Percentiles rank a stretch among this genome's conserved stretches.
Conservation (phyloP, 306 rosid genomes). For the Dalbergia cultrata region DNA sequence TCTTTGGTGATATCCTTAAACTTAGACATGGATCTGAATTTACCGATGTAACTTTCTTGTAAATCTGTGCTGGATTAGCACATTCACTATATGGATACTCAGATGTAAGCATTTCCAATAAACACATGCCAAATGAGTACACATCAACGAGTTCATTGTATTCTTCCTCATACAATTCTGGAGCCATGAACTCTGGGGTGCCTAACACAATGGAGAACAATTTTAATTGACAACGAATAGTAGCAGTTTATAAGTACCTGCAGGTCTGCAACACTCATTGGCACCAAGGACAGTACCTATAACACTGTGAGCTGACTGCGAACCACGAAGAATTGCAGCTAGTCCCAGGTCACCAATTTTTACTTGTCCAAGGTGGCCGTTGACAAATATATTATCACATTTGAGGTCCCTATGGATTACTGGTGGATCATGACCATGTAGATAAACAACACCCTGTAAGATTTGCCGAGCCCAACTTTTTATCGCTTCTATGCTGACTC, state of each 20-base stretch:
- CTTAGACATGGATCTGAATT: constrained; percentile 34
- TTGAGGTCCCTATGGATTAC: constrained; percentile 93
- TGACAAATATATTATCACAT: constrained; percentile 91
- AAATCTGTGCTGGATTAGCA: constrained; percentile 89
- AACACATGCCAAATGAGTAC: constrained; percentile 97
- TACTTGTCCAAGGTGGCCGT: constrained; percentile 97
- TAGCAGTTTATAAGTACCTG: constrained; percentile 17
- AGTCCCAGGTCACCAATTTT: constrained; percentile 96
- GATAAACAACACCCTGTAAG: constrained; percentile 77
- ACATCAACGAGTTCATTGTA: constrained; percentile 96
- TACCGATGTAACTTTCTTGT: constrained; percentile 97
- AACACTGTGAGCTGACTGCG: constrained; percentile 88
- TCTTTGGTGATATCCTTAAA: not conserved
- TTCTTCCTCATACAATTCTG: constrained; percentile 90
- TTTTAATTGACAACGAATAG: not conserved
- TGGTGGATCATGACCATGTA: constrained; percentile 88
- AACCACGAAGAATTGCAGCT: constrained; percentile 82
- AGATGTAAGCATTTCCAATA: constrained; percentile 85
- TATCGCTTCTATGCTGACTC: constrained; percentile 70
- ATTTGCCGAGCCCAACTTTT: constrained; percentile 91
- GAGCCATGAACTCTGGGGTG: constrained; percentile 98
- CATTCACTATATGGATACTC: constrained; percentile 93
- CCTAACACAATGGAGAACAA: constrained; percentile 53
- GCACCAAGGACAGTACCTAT: constrained; percentile 64
- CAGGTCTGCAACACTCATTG: not conserved